Evolutionary conservation across 169 alveolate genomes (phyloP), one percentile per base, ranked within the genome.

Genomic region (Cryptosporidium andersoni): DNA sequence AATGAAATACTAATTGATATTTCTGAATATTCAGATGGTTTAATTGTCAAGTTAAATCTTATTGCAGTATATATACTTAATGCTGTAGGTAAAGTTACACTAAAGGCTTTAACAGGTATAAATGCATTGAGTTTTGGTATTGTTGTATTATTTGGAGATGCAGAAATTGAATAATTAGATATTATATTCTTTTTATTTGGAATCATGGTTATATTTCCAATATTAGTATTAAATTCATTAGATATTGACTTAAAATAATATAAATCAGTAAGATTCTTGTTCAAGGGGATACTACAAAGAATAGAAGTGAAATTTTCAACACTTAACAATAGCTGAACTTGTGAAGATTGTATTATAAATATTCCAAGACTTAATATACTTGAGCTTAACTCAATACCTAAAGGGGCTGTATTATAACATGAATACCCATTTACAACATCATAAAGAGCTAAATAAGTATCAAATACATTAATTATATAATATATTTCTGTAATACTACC

Each of bases 151-250:
- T 14, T 1, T 12, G 66, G 51, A 34, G 40, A n/a, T 16, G n/a
- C 9, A 16, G 45, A 36, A 16, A 16, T 51, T 14, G 37, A 7
- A 1, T 58, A 16, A 2, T 14, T 16, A 37, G 25, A 9, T 16
- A 37, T 55, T 7, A 8, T 12, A 25, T 74, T 47, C 0, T 60
- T 58, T 2, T 16, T 7, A 16, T 74, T 68, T 9, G 82, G 55
- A 42, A 58, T 74, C 82, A 74, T 74, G 0, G 82, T 74, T 8
- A 74, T 74, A 11, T 74, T 68, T 36, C 82, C 82, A 16, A 74
- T 55, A 1, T 55, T 74, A 36, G 58, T 55, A 0, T 66, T 58
- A 14, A 74, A n/a, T 2, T 68, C 82, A 40, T 34, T 45, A 5
- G 74, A 66, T 5, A 58, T 74, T 2, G 82, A 74, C 16, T 74